phyloP scores from a whole-genome alignment of 2,329 filamentous ascomycete species.

The Penicillium sp. region DNA sequence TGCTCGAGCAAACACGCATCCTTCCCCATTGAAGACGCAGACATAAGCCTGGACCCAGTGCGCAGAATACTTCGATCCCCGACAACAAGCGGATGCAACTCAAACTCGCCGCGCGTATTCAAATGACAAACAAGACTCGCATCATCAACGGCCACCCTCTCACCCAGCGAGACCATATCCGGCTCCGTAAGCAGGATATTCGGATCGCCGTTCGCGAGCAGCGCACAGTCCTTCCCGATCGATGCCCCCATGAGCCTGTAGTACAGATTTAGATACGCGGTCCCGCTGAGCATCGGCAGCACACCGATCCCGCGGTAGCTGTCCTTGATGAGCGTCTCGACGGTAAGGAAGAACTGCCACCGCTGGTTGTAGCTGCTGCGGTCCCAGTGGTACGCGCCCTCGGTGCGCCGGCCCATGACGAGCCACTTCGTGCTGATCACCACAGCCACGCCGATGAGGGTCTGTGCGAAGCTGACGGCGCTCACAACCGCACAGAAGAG shows the following conservation, averaged over 20 bases:
- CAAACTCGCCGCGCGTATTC: slow-evolving; percentile 62
- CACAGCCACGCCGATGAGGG: slow-evolving; percentile 48
- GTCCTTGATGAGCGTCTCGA: slow-evolving; percentile 56
- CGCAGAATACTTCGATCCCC: slow-evolving; percentile 59
- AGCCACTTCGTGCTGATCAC: slow-evolving; percentile 58
- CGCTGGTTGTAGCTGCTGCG: slow-evolving; percentile 62
- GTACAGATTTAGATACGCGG: slow-evolving; percentile 58
- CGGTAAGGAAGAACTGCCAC: slow-evolving; percentile 60
- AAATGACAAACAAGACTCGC: slow-evolving; percentile 62
- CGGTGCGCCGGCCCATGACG: slow-evolving; percentile 55
- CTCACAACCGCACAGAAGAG: background rate
- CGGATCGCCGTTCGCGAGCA: slow-evolving; percentile 60
- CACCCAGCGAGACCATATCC: slow-evolving; percentile 52
- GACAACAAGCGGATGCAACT: slow-evolving; percentile 58
- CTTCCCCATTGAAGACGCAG: slow-evolving; percentile 58
- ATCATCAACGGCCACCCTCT: slow-evolving; percentile 52
- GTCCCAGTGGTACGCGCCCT: slow-evolving; percentile 64
- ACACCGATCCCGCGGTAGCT: slow-evolving; percentile 59
- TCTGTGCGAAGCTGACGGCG: slow-evolving; percentile 3
- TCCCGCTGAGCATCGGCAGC: slow-evolving; percentile 59
- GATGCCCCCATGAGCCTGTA: slow-evolving; percentile 59
- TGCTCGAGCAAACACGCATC: slow-evolving; percentile 63
- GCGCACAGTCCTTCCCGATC: slow-evolving; percentile 60
- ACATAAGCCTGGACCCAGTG: slow-evolving; percentile 58
- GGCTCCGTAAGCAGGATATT: slow-evolving; percentile 63